Conservation (phyloP, 371 early-diverging fungal species). For the Mucor indicus region DNA sequence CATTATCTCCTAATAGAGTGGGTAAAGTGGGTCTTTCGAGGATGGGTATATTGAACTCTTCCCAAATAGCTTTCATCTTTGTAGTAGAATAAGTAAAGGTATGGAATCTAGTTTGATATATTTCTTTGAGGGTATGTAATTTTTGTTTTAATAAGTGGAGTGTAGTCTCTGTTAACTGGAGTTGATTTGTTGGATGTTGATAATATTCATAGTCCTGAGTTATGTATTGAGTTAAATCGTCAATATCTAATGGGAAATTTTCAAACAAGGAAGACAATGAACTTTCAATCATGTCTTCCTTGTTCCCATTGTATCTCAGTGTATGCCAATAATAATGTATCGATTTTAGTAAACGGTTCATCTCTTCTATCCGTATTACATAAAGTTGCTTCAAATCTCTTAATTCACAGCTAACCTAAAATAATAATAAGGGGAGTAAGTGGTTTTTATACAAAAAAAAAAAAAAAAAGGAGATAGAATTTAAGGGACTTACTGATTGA, state of each 20-base stretch:
- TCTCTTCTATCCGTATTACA: constrained; percentile 7
- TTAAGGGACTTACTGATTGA: constrained; percentile 29
- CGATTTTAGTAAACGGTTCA: constrained; percentile 5
- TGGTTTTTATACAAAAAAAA: background rate
- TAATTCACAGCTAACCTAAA: constrained; percentile 25
- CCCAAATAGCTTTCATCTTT: constrained; percentile 20
- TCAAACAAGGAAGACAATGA: constrained; percentile 4
- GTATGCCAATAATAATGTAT: constrained; percentile 23
- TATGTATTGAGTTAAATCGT: background rate
- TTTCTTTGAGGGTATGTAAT: constrained; percentile 1
- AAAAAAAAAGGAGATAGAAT: background rate
- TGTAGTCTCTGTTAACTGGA: constrained; percentile 1
- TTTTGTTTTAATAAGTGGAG: background rate
- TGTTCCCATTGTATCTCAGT: constrained; percentile 3
- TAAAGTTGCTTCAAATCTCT: constrained; percentile 18
- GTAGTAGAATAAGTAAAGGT: constrained; percentile 3
- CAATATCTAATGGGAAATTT: constrained; percentile 8
- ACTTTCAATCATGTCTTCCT: constrained; percentile 7
- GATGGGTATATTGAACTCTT: constrained; percentile 21
- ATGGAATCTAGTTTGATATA: constrained; percentile 7
- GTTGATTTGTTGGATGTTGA: constrained; percentile 10
- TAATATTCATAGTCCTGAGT: background rate
- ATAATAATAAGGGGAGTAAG: background rate
- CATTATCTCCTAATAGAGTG: constrained; percentile 15
- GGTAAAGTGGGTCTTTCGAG: constrained; percentile 16